A percentile compares a stretch with the other conserved stretches of the same genome.
phyloP scores from a whole-genome alignment of 345 rosid genomes.

The Gossypium mustelinum region DNA sequence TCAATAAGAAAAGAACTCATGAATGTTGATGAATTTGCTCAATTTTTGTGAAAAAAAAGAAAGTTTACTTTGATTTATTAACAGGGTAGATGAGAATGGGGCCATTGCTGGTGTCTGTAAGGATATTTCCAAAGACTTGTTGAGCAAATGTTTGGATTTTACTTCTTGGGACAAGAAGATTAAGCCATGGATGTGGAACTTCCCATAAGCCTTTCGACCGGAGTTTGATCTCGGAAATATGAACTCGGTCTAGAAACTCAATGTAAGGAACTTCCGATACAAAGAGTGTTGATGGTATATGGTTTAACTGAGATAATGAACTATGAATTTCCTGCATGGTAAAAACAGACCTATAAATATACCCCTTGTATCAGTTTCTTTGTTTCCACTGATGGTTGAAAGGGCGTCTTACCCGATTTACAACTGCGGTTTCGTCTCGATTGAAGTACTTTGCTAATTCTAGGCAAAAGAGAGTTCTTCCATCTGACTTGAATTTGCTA shows the following conservation, averaged over 20 bases:
- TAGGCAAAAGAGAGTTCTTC: constrained; percentile 72
- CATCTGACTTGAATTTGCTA: constrained; percentile 68
- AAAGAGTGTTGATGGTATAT: constrained; percentile 69
- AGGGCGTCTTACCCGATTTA: constrained; percentile 48
- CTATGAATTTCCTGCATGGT: constrained; percentile 61
- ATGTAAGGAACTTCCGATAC: constrained; percentile 66
- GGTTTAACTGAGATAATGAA: constrained; percentile 53
- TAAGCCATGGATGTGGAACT: constrained; percentile 98
- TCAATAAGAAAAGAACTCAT: constrained; percentile 12
- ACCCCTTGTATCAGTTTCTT: no score
- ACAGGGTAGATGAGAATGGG: constrained; percentile 92
- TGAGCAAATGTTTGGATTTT: constrained; percentile 57
- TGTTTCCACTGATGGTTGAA: constrained; percentile 4
- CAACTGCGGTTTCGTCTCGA: constrained; percentile 30
- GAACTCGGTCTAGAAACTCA: constrained; percentile 90
- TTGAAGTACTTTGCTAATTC: constrained; percentile 81
- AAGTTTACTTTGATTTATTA: constrained; percentile 70
- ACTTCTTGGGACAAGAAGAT: constrained; percentile 86
- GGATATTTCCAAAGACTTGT: constrained; percentile 74
- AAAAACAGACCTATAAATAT: constrained; percentile 13
- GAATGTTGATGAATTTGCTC: constrained; percentile 5
- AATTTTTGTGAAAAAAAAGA: not conserved
- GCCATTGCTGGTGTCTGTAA: constrained; percentile 81
- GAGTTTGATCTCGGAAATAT: constrained; percentile 73
- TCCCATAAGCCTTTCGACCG: constrained; percentile 90